Conservation (phyloP, 768 basidiomycete genomes). For the Boletus rubropictus region DNA sequence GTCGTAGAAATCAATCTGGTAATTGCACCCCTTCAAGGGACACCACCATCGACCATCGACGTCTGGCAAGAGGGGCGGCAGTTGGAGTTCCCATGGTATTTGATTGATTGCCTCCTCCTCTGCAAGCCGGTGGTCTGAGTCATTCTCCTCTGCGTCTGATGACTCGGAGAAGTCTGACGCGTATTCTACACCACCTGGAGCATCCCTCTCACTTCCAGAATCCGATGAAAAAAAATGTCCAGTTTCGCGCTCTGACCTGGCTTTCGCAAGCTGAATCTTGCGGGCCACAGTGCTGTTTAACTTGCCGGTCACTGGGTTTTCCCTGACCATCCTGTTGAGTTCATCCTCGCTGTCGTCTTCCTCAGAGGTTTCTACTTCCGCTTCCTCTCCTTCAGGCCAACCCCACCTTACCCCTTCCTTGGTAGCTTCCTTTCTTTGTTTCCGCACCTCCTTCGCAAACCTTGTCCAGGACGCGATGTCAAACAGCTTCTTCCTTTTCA, state of each 20-base stretch:
- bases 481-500: slow-evolving; percentile 30
- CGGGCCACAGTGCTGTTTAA: slow-evolving; percentile 10
- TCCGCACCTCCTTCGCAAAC: slow-evolving; percentile 36
- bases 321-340: slow-evolving; percentile 9
- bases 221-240: slow-evolving; percentile 7
- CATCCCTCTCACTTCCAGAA: slow-evolving; percentile 20
- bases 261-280: slow-evolving; percentile 16
- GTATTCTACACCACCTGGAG: slow-evolving; percentile 31
- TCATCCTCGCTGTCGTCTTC: not conserved
- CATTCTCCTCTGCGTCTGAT: slow-evolving; percentile 41
- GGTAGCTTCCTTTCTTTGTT: slow-evolving; percentile 31
- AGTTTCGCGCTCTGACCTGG: not conserved
- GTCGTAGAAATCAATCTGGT: slow-evolving; percentile 43
- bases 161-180: slow-evolving; percentile 55
- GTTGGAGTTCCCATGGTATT: slow-evolving; percentile 35
- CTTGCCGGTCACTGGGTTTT: slow-evolving; percentile 30
- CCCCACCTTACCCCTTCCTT: slow-evolving; percentile 21
- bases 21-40: slow-evolving; percentile 37
- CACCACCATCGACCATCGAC: slow-evolving; percentile 52
- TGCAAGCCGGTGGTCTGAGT: slow-evolving; percentile 24
- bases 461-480: slow-evolving; percentile 43
- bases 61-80: slow-evolving; percentile 36
- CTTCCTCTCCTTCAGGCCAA: slow-evolving; percentile 14
- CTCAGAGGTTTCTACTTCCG: slow-evolving; percentile 4
- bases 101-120: slow-evolving; percentile 21